Base-by-base conservation (phyloP, 495 filamentous ascomycete genomes). In the Xylaria nigripes region DNA sequence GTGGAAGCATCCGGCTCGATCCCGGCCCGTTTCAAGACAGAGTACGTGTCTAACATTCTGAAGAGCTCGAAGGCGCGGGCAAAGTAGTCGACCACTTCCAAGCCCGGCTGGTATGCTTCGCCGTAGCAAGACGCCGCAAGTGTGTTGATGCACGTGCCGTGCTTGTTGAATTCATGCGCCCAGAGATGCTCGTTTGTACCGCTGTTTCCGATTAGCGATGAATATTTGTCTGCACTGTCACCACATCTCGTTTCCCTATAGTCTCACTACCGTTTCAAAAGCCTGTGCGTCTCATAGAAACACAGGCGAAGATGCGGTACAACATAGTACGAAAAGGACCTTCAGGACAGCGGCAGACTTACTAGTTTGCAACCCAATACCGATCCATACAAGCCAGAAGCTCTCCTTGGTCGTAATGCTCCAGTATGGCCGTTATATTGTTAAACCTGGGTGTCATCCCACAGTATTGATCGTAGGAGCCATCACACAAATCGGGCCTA, bases 151-250 rank as follows among this genome's bases (percentile, higher is more conserved):
- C 85, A 88, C 1, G 83, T 86, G 13, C 78, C 90, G 61, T 96
- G 90, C 62, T 93, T 95, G 61, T 79, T 82, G 86, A 86, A 96
- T 63, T 95, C 89, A 60, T 94, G 89, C 61, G 86, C 70, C 89
- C 89, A 95, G 48, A 95, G 76, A 23, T 74, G 69, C 45, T 82
- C 76, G 59, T 87, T 85, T 44, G 82, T 73, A 25, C 88, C 75
- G 42, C 67, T 66, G 51, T 22, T 40, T 32, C 47, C 38, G 36
- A 1, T 25, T 25, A 47, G 50, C 10, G 8, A 13, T 18, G 29
- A 9, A 10, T 3, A 12, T 6, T 23, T 23, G 7, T 23, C 4
- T 10, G 27, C 40, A 3, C 9, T 27, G 1, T 19, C 25, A 29
- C 6, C 15, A 6, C 15, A 27, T n/a, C 16, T 15, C 40, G 43